A percentile compares a stretch with the other conserved stretches of the same genome.
phyloP scores from a whole-genome alignment of 495 filamentous ascomycete species.

The Pseudevernia furfuracea region DNA sequence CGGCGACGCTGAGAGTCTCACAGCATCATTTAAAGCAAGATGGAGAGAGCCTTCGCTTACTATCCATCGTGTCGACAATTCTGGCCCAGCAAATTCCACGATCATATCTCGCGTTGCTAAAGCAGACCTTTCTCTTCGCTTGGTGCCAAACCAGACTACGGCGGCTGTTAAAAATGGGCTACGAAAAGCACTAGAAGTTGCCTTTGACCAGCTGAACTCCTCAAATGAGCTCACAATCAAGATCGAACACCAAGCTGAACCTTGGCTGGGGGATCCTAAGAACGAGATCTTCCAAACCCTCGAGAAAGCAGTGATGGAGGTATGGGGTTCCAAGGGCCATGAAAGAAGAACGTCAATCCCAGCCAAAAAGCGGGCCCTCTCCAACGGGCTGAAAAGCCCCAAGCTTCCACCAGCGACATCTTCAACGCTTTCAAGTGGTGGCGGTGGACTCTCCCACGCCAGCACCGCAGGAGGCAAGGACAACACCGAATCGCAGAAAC shows the following conservation, averaged over 20 bases:
- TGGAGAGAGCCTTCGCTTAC: conserved; percentile 97
- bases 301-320: conserved; percentile 75
- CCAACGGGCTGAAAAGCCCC: conserved; percentile 31
- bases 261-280: conserved; percentile 87
- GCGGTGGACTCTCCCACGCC: conserved; percentile 30
- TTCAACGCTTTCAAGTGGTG: conserved; percentile 48
- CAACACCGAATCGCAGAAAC: neutral
- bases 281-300: conserved; percentile 88
- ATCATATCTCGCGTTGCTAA: conserved; percentile 82
- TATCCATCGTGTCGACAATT: conserved; percentile 71
- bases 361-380: conserved; percentile 27
- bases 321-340: conserved; percentile 55
- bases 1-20: conserved; percentile 58
- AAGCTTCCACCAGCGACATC: conserved; percentile 47
- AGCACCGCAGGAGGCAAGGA: conserved; percentile 15
- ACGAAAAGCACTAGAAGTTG: conserved; percentile 55
- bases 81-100: conserved; percentile 69
- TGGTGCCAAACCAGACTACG: conserved; percentile 87
- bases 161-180: conserved; percentile 61
- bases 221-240: conserved; percentile 74
- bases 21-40: conserved; percentile 74
- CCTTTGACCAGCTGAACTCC: conserved; percentile 65
- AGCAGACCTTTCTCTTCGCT: conserved; percentile 78
- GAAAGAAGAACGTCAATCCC: conserved; percentile 25
- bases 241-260: conserved; percentile 87